Evolutionary conservation across 495 filamentous ascomycete species (phyloP), one percentile per base, ranked within the genome.

Genomic region (Jackrogersella multiformis): DNA sequence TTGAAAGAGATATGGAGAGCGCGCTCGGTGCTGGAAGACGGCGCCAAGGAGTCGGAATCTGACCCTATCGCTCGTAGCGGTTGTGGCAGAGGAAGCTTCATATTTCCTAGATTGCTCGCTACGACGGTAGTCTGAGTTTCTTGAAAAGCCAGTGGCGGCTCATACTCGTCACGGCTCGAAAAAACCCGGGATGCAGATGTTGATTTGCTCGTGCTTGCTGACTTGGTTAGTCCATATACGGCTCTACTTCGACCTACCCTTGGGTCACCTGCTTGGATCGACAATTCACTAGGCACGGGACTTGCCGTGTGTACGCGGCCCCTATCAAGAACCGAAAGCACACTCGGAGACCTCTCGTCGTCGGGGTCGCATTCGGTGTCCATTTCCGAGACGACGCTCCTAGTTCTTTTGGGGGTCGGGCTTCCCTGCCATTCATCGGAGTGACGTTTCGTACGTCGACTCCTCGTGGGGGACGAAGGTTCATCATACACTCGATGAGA

Each of bases 101-200:
- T 32, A 30, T 39, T 62, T 5, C 54, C 54, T 30, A 30, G 24
- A 12, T 39, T 64, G 16, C 61, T 71, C 5, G 64, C 65, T 5
- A 64, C 44, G 5, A 65, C n/a, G 3, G 74, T 78, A 7, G 66
- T 76, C 49, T 79, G 76, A 0, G 68, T 75, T n/a, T 63, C 45
- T 23, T 63, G 72, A 48, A 63, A 55, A 8, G 38, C 32, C 32
- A 67, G 23, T 9, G 44, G 23, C 39, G 16, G 38, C 16, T 72
- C 63, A 16, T 52, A 10, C 10, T 51, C 39, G 13, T 56, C 46
- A 46, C 51, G 26, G 8, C 68, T 52, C 10, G 72, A 70, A 39
- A 80, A 80, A 24, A 75, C 48, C 5, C 59, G 64, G n/a, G 77
- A 72, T 13, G 38, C 48, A 38, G 68, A 35, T 0, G 71, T 73